Base-by-base conservation (phyloP, 2,329 filamentous ascomycete genomes). In the Neofusicoccum laricinum region DNA sequence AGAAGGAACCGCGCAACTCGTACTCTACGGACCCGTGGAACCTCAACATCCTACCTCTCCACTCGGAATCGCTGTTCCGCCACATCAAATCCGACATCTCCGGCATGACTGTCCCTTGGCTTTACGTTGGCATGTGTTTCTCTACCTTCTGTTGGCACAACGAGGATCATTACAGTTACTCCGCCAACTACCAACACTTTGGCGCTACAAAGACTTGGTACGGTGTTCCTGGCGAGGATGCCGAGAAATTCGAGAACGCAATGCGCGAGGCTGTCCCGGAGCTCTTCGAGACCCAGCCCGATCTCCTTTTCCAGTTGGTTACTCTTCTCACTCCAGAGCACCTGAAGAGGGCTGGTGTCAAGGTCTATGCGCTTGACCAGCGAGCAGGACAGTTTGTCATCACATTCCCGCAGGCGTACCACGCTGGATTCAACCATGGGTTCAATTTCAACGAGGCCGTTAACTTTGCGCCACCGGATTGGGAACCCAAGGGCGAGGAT, bases 101-200 rank as follows among this genome's bases (percentile, higher is more conserved):
- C 1, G 95, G 95, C 41, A 99, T 99, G 95, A 99, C 95, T 0
- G 94, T 99, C 7, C 95, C 95, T 0, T 99, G 95, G 95, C 88
- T 99, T 3, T 99, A 99, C 73, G 95, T 99, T 3, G 95, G 95
- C 67, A 99, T 99, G 95, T 96, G 96, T 43, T 99, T 99, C 75
- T 99, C 95, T 0, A 98, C 95, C 0, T 99, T 99, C 73, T 99
- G 95, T 77, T 99, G 95, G 95, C 95, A 99, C 76, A 97, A 97
- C 68, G 95, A 99, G 73, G 95, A 99, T 72, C 95, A 99, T 73
- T 97, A 97, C 74, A 90, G 95, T 1, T 99, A 98, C 75, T 99
- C 95, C 0, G 91, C 95, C 61, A 99, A 99, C 70, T 99, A 98
- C 71, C 95, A 99, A 75, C 95, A 99, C 72, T 96, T 99, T 71